Percentiles rank a stretch among this genome's conserved stretches.
Conservation (phyloP, 768 basidiomycete species). For the Symmetrospora coprosmae region DNA sequence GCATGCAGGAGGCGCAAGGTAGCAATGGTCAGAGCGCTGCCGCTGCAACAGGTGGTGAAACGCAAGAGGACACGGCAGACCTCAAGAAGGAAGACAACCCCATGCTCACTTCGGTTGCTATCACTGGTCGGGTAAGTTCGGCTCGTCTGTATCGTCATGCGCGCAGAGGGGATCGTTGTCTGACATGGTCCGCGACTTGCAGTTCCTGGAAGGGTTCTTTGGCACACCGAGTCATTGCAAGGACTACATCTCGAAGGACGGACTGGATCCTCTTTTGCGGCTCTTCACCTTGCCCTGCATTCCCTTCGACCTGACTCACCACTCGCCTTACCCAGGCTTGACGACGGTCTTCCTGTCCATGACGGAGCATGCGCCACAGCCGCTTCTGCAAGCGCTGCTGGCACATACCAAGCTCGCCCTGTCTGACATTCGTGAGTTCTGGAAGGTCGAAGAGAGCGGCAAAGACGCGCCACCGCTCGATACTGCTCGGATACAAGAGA, state of each 20-base stretch:
- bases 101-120: conserved; percentile 63
- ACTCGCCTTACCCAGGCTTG: conserved; percentile 69
- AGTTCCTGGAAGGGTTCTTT: conserved; percentile 91
- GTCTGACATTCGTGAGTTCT: conserved; percentile 55
- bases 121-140: conserved; percentile 56
- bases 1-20: conserved; percentile 4
- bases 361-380: conserved; percentile 67
- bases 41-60: too few species aligned
- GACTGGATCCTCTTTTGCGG: conserved; percentile 58
- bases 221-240: conserved; percentile 77
- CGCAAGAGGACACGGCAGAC: too few species aligned
- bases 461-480: background rate
- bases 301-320: conserved; percentile 74
- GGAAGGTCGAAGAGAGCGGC: background rate
- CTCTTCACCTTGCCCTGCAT: conserved; percentile 71
- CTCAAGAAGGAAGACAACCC: conserved; percentile 47
- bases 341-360: conserved; percentile 78
- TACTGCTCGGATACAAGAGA: background rate
- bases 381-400: conserved; percentile 57
- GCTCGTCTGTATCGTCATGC: too few species aligned
- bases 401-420: conserved; percentile 58
- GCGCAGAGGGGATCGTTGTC: too few species aligned
- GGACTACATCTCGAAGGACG: conserved; percentile 70
- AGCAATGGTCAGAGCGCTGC: background rate
- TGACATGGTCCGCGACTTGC: too few species aligned